Base-by-base conservation (phyloP, 2,329 filamentous ascomycete genomes). In the Apiospora saccharicola region DNA sequence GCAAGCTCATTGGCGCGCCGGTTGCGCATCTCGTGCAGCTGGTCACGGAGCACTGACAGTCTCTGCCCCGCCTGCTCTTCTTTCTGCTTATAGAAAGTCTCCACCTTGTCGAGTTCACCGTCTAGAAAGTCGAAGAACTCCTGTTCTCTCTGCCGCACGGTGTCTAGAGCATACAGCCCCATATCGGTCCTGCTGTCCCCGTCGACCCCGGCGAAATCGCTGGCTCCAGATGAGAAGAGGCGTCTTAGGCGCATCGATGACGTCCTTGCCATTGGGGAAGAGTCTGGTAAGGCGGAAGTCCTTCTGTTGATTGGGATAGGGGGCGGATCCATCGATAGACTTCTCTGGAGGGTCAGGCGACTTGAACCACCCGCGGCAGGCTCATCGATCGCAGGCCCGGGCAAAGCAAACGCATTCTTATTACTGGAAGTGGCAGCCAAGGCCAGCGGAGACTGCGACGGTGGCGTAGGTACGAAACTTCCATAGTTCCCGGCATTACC, bases 21-120 rank as follows among this genome's bases (percentile, higher is more conserved):
- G 80, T 97, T 94, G 64, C 95, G 90, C 94, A 98, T 98, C 77
- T 97, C 93, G 79, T 97, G 95, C 44, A 99, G 87, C 80, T 99
- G 96, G 70, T 95, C 90, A 57, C 93, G 90, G 67, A 99, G 86
- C 4, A 92, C 81, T 0, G 86, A 84, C 34, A 98, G 84, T 2
- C 95, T 90, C 71, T 91, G 85, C 0, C 90, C 92, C 0, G 96
- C 94, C 79, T 98, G 94, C 41, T 93, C 89, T 80, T 99, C 96
- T 80, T 98, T 98, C 76, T 90, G 85, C 76, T 90, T 91, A 85
- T 98, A 98, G 79, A 99, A 99, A 0, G 86, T 83, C 80, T 99
- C 95, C 14, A 99, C 94, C 83, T 98, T 99, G n/a, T 91, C 87
- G 19, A 99, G 85, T 82, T 99, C 93, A 13, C 85, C 85, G 77